Conservation (phyloP, 805 yeast genomes). For the Jamesozyma rosinii region DNA sequence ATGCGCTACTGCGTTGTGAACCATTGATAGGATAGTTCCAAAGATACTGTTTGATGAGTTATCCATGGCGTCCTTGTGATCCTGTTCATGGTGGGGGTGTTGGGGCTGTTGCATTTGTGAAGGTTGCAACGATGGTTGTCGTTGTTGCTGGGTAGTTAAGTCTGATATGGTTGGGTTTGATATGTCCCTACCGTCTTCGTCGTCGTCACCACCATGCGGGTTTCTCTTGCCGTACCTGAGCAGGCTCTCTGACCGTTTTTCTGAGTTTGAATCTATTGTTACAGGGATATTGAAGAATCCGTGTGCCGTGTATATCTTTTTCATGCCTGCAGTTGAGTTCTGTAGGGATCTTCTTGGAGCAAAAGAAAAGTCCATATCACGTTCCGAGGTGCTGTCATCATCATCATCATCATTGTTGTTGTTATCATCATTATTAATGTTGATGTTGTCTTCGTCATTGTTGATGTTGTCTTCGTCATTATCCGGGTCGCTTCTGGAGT, state of each 20-base stretch:
- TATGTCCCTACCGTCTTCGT: background rate
- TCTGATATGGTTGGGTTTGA: background rate
- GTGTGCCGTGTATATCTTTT: conserved; percentile 7
- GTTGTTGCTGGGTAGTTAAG: too few species aligned
- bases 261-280: conserved; percentile 9
- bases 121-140: too few species aligned
- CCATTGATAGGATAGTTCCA: conserved; percentile 38
- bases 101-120: background rate
- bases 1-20: conserved; percentile 38
- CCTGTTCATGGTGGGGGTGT: background rate
- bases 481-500: background rate
- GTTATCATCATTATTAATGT: background rate
- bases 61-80: background rate
- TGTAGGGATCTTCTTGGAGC: conserved; percentile 18
- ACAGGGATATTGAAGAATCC: conserved; percentile 20
- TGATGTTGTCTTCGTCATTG: background rate
- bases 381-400: background rate
- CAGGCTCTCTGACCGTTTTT: background rate
- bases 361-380: conserved; percentile 6
- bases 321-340: conserved; percentile 15
- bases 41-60: conserved; percentile 31
- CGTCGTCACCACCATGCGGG: background rate
- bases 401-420: background rate
- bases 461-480: background rate
- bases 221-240: background rate